These are phyloP conservation scores for Candida silvicultrix DNA, from an alignment of 805 yeast species.

Conservation along the genomic window DNA sequence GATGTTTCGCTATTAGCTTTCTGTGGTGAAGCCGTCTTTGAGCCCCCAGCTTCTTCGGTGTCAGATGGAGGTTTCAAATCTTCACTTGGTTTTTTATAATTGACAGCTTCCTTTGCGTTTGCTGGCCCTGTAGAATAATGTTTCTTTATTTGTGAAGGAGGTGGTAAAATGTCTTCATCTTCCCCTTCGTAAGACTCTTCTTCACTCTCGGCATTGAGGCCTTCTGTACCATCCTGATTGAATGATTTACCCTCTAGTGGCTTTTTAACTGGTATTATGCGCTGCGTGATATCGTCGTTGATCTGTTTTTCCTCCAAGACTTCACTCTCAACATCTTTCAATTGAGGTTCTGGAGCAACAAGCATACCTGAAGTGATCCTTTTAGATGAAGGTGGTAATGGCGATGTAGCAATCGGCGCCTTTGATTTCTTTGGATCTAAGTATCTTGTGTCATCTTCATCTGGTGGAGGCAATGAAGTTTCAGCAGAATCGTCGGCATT, in stretches of 20 bases:
- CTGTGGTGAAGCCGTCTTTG: background rate
- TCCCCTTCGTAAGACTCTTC: background rate
- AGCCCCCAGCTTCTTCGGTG: background rate
- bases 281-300: conserved; percentile 18
- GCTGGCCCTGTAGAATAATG: too few species aligned
- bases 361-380: conserved; percentile 39
- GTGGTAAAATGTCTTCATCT: background rate
- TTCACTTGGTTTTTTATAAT: background rate
- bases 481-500: conserved; percentile 28
- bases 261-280: conserved; percentile 17
- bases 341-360: conserved; percentile 36
- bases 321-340: conserved; percentile 32
- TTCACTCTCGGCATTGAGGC: background rate
- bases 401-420: conserved; percentile 10
- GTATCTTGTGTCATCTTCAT: conserved; percentile 12
- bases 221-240: background rate
- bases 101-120: too few species aligned
- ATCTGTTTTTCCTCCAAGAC: conserved; percentile 31
- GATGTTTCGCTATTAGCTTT: too few species aligned
- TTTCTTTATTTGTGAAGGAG: background rate
- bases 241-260: conserved; percentile 2
- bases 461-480: conserved; percentile 22
- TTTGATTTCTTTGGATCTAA: conserved; percentile 19
- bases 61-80: background rate
- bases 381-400: conserved; percentile 22